phyloP scores from a whole-genome alignment of 495 filamentous ascomycete species.

The Oidiodendron maius region DNA sequence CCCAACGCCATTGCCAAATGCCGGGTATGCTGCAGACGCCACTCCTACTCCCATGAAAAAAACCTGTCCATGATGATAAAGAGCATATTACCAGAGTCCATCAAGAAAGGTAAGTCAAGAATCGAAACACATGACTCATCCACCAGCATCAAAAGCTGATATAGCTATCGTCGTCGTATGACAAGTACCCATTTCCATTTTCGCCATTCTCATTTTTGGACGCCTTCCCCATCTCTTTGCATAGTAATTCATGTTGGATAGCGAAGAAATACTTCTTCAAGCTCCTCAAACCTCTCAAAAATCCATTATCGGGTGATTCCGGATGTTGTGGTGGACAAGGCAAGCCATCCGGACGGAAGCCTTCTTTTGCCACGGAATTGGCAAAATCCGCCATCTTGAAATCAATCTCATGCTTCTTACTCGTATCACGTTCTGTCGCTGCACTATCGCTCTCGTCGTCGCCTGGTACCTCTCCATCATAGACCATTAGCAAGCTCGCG shows the following conservation, averaged over 20 bases:
- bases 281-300: conserved; percentile 76
- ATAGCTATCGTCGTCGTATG: conserved; percentile 13
- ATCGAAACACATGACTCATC: background rate
- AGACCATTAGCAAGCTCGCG: conserved; percentile 87
- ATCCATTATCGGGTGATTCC: conserved; percentile 77
- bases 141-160: conserved; percentile 18
- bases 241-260: conserved; percentile 69
- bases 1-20: background rate
- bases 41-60: background rate
- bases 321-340: conserved; percentile 79
- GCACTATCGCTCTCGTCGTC: conserved; percentile 39
- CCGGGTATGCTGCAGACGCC: background rate
- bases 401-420: conserved; percentile 55
- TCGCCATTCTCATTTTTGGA: background rate
- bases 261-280: conserved; percentile 80
- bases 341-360: conserved; percentile 50
- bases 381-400: conserved; percentile 98
- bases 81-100: background rate
- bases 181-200: background rate
- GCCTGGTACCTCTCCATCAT: conserved; percentile 67
- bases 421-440: conserved; percentile 44
- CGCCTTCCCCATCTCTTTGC: conserved; percentile 5
- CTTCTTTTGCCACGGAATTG: conserved; percentile 89
- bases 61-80: background rate
- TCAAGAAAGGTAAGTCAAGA: background rate